phyloP scores from a whole-genome alignment of 148 eudicot species.

The Vaccinium macrocarpon region DNA sequence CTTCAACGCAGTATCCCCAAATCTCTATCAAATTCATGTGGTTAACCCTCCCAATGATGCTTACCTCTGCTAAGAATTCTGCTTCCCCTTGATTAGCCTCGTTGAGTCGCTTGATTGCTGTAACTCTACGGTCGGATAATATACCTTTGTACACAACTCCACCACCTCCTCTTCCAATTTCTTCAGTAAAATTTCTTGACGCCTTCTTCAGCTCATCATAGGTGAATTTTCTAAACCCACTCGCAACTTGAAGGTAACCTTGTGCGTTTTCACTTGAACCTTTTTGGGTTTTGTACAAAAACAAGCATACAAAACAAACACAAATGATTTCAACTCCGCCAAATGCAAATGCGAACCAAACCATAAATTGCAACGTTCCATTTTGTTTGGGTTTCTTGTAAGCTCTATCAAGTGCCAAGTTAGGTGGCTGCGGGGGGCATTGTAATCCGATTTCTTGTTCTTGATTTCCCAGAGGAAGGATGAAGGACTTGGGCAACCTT shows the following conservation, averaged over 20 bases:
- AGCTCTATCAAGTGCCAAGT: background rate
- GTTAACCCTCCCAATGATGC: constrained; percentile 20
- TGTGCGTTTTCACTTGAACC: background rate
- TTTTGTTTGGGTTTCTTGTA: constrained; percentile 8
- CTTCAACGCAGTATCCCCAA: constrained; percentile 18
- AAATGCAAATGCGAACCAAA: constrained; percentile 22
- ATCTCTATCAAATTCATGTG: constrained; percentile 29
- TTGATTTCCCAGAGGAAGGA: too few relatives aligned
- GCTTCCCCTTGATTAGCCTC: too few relatives aligned
- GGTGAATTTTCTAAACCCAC: too few relatives aligned
- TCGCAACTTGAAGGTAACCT: background rate
- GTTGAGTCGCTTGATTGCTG: too few relatives aligned
- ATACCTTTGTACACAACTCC: too few relatives aligned
- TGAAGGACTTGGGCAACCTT: background rate
- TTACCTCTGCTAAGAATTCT: constrained; percentile 17
- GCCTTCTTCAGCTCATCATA: too few relatives aligned
- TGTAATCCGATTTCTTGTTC: constrained; percentile 3
- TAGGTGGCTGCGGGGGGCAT: constrained; percentile 1
- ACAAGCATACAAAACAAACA: constrained; percentile 10
- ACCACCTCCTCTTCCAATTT: too few relatives aligned
- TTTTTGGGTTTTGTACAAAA: background rate
- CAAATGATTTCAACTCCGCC: constrained; percentile 24
- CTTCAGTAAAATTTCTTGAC: too few relatives aligned
- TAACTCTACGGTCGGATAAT: too few relatives aligned
- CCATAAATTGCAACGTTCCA: constrained; percentile 12